Evolutionary conservation across 345 rosid genomes (phyloP).

Genomic region (Boechera stricta): DNA sequence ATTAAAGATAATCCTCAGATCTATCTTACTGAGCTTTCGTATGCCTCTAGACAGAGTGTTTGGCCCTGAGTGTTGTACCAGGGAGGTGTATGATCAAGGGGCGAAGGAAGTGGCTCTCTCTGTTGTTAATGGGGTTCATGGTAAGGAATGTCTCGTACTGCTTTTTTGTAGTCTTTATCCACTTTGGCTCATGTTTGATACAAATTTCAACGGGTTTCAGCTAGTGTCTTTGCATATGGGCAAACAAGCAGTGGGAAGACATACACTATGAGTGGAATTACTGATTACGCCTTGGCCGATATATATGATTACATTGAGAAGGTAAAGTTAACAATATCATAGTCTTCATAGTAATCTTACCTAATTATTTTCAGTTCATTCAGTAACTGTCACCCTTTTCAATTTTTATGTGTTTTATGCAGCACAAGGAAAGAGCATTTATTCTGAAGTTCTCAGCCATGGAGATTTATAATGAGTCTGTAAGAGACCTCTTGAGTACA

Average conservation of each 20-base stretch:
- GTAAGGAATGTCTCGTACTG: slow-evolving; percentile 37
- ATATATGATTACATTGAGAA: slow-evolving; percentile 74
- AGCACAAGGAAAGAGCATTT: slow-evolving; percentile 90
- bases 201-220: slow-evolving; percentile 52
- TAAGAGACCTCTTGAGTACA: slow-evolving; percentile 79
- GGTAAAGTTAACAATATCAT: slow-evolving; percentile 48
- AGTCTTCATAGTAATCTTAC: slow-evolving; percentile 3
- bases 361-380: slow-evolving; percentile 11
- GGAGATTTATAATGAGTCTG: slow-evolving; percentile 98
- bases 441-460: slow-evolving; percentile 81
- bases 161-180: slow-evolving; percentile 51
- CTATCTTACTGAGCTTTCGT: slow-evolving; percentile 27
- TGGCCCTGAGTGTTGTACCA: slow-evolving; percentile 66
- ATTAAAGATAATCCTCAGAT: slow-evolving; percentile 22
- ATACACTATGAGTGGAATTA: slow-evolving; percentile 87
- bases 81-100: slow-evolving; percentile 80
- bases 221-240: slow-evolving; percentile 96
- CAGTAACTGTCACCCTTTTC: background rate
- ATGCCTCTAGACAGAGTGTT: slow-evolving; percentile 77
- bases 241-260: slow-evolving; percentile 99
- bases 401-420: slow-evolving; percentile 26
- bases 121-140: slow-evolving; percentile 82
- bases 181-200: slow-evolving; percentile 14
- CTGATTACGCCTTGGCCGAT: slow-evolving; percentile 76
- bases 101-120: slow-evolving; percentile 88